Evolutionary conservation across 139 green algal genomes (phyloP), one percentile per base, ranked within the genome.

Genomic region (Chlamydomonas sp.): DNA sequence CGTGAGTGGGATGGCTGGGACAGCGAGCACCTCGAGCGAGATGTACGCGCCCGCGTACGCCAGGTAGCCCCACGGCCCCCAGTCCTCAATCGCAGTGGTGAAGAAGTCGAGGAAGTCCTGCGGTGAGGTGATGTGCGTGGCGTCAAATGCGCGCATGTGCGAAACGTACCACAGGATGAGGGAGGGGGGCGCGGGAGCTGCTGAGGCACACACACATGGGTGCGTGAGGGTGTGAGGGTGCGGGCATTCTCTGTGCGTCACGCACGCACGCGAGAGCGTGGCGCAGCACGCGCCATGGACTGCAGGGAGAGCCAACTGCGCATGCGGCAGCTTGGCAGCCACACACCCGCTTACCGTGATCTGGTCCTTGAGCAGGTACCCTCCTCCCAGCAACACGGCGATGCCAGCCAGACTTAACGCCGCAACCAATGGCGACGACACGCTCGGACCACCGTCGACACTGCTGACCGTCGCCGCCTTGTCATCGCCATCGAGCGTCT

Each of bases 1-100:
- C 0, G 89, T 93, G 28, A 95, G 69, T 10, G 89, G 89, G 22
- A 92, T 88, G 24, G 88, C 88, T 30, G 89, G 89, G 34, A 95
- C 78, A 36, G 78, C 78, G 4, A 90, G 38, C 8, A 89, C 60
- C 70, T 89, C 72, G 37, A 92, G 79, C 3, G 50, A 76, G 0
- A 78, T 78, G 76, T 95, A 95, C 31, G 90, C 78, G 1, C 47
- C 62, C 10, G 82, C 83, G 67, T 92, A 96, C 0, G 85, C 85
- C 0, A 87, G 30, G 35, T 89, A 90, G 20, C 89, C 89, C 30
- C 72, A 65, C 2, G 77, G 59, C 4, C 89, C 89, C 85, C 80
- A 88, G 28, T 84, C 70, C n/a, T 92, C 83, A 24, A 93, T 81
- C 10, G 82, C 76, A 16, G 64, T 35, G 24, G 82, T 84, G 65